Evolutionary conservation across 2,329 filamentous ascomycete species (phyloP).

Genomic region (Neonectria neomacrospora): DNA sequence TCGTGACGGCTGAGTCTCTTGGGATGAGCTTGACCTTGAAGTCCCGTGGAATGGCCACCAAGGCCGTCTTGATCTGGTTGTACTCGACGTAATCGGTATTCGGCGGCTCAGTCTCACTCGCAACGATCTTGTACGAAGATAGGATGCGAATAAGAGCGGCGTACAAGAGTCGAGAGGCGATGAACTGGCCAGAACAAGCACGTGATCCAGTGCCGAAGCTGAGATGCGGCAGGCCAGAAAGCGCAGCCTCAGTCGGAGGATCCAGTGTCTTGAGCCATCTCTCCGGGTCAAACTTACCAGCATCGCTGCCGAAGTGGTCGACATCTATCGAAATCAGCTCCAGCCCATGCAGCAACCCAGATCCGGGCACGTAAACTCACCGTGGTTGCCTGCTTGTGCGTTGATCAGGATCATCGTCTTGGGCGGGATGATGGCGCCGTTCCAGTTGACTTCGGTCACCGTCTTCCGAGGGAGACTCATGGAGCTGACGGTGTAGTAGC

Average conservation of each 20-base stretch:
- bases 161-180: conserved; percentile 62
- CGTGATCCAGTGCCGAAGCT: conserved; percentile 64
- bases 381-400: conserved; percentile 65
- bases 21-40: conserved; percentile 68
- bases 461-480: conserved; percentile 65
- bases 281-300: conserved; percentile 59
- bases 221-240: conserved; percentile 53
- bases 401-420: conserved; percentile 67
- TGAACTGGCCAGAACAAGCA: conserved; percentile 62
- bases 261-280: conserved; percentile 56
- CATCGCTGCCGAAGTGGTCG: conserved; percentile 60
- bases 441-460: conserved; percentile 61
- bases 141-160: conserved; percentile 60
- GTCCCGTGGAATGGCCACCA: conserved; percentile 68
- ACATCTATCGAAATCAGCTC: conserved; percentile 50
- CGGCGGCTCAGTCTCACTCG: conserved; percentile 60
- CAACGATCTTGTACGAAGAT: conserved; percentile 60
- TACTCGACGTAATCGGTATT: conserved; percentile 73
- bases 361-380: conserved; percentile 41
- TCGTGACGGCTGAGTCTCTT: conserved; percentile 53
- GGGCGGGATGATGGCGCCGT: conserved; percentile 61
- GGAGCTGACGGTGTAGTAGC: conserved; percentile 64
- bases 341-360: no score
- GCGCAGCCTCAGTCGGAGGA: conserved; percentile 48
- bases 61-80: conserved; percentile 67